Evolutionary conservation across 2,329 filamentous ascomycete genomes (phyloP).

Genomic region (Teratosphaeria gauchensis): DNA sequence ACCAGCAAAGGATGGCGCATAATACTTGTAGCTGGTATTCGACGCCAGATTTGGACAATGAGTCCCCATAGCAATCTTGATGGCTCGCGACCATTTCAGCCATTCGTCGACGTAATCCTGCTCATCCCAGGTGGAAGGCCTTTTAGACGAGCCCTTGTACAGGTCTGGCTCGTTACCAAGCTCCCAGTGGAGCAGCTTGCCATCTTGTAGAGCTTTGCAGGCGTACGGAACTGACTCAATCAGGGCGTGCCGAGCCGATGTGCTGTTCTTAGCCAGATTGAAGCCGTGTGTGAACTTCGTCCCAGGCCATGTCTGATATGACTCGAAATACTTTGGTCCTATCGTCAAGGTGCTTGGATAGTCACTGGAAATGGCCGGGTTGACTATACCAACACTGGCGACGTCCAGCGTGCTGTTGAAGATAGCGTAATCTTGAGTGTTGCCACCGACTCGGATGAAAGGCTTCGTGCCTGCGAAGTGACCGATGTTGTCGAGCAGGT

Average conservation of each 20-base stretch:
- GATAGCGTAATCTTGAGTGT: conserved; percentile 56
- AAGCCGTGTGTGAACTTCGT: conserved; percentile 53
- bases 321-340: conserved; percentile 54
- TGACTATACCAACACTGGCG: conserved; percentile 44
- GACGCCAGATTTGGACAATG: conserved; percentile 42
- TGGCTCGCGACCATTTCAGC: conserved; percentile 44
- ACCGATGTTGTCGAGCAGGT: conserved; percentile 4
- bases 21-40: conserved; percentile 38
- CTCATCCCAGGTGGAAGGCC: conserved; percentile 47
- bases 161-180: conserved; percentile 58
- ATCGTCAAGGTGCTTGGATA: conserved; percentile 54
- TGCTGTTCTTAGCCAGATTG: conserved; percentile 47
- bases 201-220: conserved; percentile 45
- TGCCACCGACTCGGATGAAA: conserved; percentile 55
- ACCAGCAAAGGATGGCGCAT: conserved; percentile 51
- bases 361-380: conserved; percentile 43
- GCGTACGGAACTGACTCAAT: conserved; percentile 46
- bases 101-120: conserved; percentile 48
- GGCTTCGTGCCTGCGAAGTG: conserved; percentile 44
- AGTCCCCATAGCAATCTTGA: conserved; percentile 37
- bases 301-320: conserved; percentile 48
- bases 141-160: conserved; percentile 44
- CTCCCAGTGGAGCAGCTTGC: conserved; percentile 49
- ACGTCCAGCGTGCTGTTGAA: conserved; percentile 45
- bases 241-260: conserved; percentile 43